Percentiles rank a stretch among this genome's conserved stretches.
These are phyloP conservation scores for Phaeosphaeria sp. DNA, from an alignment of 2,329 filamentous ascomycete genomes.

Conservation along the genomic window DNA sequence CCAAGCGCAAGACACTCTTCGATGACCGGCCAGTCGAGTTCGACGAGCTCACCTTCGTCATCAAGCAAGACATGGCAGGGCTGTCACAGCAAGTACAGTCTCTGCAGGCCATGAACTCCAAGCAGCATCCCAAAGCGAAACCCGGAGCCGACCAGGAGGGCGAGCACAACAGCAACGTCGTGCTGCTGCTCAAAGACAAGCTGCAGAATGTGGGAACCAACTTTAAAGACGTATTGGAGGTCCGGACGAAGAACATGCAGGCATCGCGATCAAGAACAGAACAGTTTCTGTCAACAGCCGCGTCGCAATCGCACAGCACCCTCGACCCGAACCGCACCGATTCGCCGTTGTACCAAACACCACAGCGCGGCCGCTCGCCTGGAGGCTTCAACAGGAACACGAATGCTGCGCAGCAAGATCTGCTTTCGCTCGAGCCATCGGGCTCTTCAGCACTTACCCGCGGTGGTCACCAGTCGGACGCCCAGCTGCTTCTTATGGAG, in stretches of 20 bases:
- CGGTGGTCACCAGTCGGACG: conserved; percentile 70
- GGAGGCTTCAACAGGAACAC: conserved; percentile 54
- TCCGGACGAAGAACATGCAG: conserved; percentile 97
- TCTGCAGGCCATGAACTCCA: conserved; percentile 78
- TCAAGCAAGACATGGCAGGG: conserved; percentile 92
- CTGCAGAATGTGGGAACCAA: conserved; percentile 91
- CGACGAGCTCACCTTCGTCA: conserved; percentile 94
- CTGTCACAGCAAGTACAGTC: conserved; percentile 86
- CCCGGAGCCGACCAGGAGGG: conserved; percentile 73
- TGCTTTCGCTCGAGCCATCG: conserved; percentile 81
- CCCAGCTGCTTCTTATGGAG: conserved; percentile 87
- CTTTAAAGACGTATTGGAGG: conserved; percentile 97
- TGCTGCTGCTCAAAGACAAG: conserved; percentile 88
- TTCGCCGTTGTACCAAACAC: conserved; percentile 85
- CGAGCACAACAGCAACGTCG: conserved; percentile 97
- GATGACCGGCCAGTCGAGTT: conserved; percentile 97
- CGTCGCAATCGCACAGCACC: conserved; percentile 70
- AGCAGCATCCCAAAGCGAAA: conserved; percentile 72
- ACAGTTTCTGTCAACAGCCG: conserved; percentile 93
- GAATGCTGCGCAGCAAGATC: conserved; percentile 63
- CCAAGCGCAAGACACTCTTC: conserved; percentile 95
- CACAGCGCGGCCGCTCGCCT: conserved; percentile 67
- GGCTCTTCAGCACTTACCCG: conserved; percentile 54
- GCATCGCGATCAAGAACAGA: conserved; percentile 90
- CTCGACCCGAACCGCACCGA: conserved; percentile 75